A percentile compares a stretch with the other conserved stretches of the same genome.
Evolutionary conservation across 352 stramenopile species (phyloP).

Genomic region (Pythium utonaiense): DNA sequence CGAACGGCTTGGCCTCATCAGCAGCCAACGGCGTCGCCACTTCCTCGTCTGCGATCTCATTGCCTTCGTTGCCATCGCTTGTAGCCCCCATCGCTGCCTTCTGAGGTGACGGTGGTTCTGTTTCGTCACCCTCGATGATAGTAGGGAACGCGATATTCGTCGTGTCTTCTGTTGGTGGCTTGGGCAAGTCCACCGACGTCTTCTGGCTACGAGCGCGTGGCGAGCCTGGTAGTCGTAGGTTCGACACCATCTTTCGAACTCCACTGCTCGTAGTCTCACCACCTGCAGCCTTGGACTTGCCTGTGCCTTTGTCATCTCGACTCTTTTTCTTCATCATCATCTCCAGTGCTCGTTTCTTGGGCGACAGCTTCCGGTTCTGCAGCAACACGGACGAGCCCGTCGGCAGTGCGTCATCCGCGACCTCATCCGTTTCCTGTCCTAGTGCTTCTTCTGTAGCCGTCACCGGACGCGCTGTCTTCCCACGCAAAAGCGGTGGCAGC

Average conservation of each 20-base stretch:
- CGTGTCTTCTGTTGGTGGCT: background rate
- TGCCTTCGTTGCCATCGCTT: background rate
- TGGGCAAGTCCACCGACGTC: background rate
- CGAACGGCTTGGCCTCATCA: slow-evolving; percentile 18
- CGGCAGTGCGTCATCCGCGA: slow-evolving; percentile 22
- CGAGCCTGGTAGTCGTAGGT: slow-evolving; percentile 14
- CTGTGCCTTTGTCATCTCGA: slow-evolving; percentile 28
- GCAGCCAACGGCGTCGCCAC: background rate
- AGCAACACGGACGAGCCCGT: slow-evolving; percentile 52
- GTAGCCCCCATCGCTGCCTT: background rate
- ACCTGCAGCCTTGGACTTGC: background rate
- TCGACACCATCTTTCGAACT: slow-evolving; percentile 17
- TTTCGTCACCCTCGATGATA: slow-evolving; percentile 17
- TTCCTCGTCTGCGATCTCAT: background rate
- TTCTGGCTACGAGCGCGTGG: slow-evolving; percentile 11
- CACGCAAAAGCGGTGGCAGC: slow-evolving; percentile 40
- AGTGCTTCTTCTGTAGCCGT: background rate
- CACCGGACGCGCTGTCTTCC: slow-evolving; percentile 4
- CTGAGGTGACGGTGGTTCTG: slow-evolving; percentile 5
- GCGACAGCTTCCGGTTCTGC: slow-evolving; percentile 63
- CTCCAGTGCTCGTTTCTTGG: slow-evolving; percentile 65
- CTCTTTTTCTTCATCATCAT: slow-evolving; percentile 66
- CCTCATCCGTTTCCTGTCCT: background rate
- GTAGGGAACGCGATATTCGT: background rate
- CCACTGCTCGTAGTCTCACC: background rate